These are phyloP conservation scores for Mortierella sp. DNA, from an alignment of 371 early-diverging fungal species.

Conservation along the genomic window DNA sequence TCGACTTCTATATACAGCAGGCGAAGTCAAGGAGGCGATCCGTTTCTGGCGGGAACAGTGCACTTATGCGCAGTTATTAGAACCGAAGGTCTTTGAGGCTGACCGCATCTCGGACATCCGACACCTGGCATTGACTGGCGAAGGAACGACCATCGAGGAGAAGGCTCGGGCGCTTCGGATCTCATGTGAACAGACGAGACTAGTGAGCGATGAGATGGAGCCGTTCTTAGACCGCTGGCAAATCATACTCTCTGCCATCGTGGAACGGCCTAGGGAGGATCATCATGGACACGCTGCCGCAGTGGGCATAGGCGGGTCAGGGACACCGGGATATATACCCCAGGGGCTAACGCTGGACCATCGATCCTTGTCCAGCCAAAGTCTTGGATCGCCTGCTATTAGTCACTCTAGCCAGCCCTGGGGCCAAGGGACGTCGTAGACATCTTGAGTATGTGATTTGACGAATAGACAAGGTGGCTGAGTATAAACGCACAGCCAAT, in stretches of 20 bases:
- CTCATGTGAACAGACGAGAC: constrained; percentile 34
- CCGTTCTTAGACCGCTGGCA: constrained; percentile 37
- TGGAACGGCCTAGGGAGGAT: constrained; percentile 42
- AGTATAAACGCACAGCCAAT: no score
- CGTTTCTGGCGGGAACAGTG: constrained; percentile 53
- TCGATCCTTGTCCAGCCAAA: constrained; percentile 20
- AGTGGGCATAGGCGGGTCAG: constrained; percentile 5
- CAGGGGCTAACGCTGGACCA: constrained; percentile 17
- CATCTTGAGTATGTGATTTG: no score
- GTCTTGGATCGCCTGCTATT: constrained; percentile 26
- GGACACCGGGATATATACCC: constrained; percentile 13
- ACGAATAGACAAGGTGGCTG: no score
- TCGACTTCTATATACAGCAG: constrained; percentile 32
- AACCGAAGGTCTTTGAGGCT: constrained; percentile 36
- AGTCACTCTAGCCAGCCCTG: constrained; percentile 35
- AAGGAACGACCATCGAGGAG: constrained; percentile 34
- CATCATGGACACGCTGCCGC: constrained; percentile 7
- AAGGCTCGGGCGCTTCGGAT: constrained; percentile 33
- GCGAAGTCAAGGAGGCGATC: constrained; percentile 46
- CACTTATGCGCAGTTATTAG: constrained; percentile 21
- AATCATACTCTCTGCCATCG: constrained; percentile 14
- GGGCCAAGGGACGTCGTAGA: constrained; percentile 23
- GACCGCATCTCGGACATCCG: constrained; percentile 38
- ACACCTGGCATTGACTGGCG: constrained; percentile 24
- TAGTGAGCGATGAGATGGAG: constrained; percentile 32